Evolutionary conservation across 108 stramenopile species (phyloP).

Genomic region (Skeletonema grethae): DNA sequence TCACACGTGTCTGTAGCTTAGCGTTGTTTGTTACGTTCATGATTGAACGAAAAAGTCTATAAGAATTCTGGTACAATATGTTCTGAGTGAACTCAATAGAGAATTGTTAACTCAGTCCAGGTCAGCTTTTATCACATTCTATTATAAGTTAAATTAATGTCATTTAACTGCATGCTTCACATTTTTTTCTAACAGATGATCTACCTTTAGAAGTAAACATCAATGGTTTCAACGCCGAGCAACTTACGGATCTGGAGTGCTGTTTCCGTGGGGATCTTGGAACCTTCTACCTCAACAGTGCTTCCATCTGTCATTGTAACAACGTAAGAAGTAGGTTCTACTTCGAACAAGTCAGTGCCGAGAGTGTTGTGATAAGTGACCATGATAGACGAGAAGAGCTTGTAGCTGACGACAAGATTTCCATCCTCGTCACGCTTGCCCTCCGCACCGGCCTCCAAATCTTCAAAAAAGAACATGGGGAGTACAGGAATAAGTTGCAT

Average conservation of each 20-base stretch:
- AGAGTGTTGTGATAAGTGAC: slow-evolving; percentile 94
- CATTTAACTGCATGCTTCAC: neutral
- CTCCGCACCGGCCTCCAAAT: slow-evolving; percentile 52
- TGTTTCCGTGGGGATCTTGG: slow-evolving; percentile 62
- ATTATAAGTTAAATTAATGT: neutral
- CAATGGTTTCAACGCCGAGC: slow-evolving; percentile 69
- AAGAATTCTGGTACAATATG: too few relatives aligned
- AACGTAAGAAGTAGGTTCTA: slow-evolving; percentile 73
- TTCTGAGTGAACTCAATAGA: too few relatives aligned
- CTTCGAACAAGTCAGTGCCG: slow-evolving; percentile 72
- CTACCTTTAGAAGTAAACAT: slow-evolving; percentile 75
- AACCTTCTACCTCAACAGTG: slow-evolving; percentile 57
- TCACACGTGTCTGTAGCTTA: too few relatives aligned
- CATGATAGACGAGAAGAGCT: slow-evolving; percentile 84
- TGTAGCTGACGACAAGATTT: slow-evolving; percentile 79
- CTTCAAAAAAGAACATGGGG: slow-evolving; percentile 89
- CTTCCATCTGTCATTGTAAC: slow-evolving; percentile 80
- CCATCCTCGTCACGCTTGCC: slow-evolving; percentile 78
- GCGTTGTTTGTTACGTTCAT: too few relatives aligned
- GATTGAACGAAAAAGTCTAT: too few relatives aligned
- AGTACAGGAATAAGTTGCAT: slow-evolving; percentile 89
- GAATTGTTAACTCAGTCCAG: too few relatives aligned
- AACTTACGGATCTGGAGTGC: slow-evolving; percentile 79
- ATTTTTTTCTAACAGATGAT: slow-evolving; percentile 1
- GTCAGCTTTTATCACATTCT: neutral